A percentile compares a stretch with the other conserved stretches of the same genome.
phyloP scores from a whole-genome alignment of 1,284 basidiomycete genomes.

The Butyriboletus appendiculatus region DNA sequence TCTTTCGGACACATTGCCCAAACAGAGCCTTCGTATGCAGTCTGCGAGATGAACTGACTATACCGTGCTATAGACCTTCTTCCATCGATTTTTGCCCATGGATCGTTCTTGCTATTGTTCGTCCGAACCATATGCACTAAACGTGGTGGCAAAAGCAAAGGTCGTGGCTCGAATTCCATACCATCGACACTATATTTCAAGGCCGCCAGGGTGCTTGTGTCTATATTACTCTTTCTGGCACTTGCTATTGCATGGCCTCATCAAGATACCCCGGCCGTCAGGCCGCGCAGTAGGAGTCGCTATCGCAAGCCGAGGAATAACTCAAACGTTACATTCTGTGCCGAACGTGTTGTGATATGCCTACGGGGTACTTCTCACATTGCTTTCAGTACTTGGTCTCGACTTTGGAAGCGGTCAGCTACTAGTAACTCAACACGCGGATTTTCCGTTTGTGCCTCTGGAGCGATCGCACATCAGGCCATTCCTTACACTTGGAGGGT shows the following conservation, averaged over 20 bases:
- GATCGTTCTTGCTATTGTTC: not conserved
- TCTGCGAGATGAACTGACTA: not conserved
- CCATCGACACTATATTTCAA: not conserved
- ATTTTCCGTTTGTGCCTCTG: not conserved
- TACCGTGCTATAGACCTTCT: not conserved
- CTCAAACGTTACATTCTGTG: too few relatives aligned
- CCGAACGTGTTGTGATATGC: too few relatives aligned
- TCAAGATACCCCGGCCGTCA: too few relatives aligned
- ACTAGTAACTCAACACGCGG: too few relatives aligned
- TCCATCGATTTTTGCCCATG: not conserved
- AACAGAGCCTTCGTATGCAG: not conserved
- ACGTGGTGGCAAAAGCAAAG: not conserved
- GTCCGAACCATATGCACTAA: not conserved
- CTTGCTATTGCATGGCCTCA: too few relatives aligned
- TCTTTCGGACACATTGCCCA: not conserved
- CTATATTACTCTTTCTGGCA: not conserved
- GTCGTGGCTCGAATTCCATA: not conserved
- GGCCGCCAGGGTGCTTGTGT: not conserved
- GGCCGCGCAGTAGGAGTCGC: too few relatives aligned
- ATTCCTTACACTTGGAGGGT: slow-evolving; percentile 7
- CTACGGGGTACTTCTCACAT: too few relatives aligned
- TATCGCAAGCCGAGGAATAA: too few relatives aligned
- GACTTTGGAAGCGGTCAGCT: too few relatives aligned
- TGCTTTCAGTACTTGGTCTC: too few relatives aligned
- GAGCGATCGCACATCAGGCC: slow-evolving; percentile 9